Base-by-base conservation (phyloP, 495 filamentous ascomycete species). In the Talaromyces nanjingensis region DNA sequence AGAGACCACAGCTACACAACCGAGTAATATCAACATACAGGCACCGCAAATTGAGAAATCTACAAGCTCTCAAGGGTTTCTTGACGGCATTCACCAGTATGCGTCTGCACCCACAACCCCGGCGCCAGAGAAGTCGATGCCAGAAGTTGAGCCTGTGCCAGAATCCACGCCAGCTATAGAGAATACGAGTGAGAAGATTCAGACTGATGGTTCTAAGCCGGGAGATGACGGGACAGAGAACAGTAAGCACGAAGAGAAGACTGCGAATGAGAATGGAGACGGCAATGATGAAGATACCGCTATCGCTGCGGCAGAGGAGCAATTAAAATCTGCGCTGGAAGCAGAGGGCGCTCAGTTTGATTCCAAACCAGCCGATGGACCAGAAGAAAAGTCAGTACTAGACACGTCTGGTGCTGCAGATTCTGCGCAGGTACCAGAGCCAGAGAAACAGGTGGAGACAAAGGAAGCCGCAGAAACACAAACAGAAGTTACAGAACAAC, bases 41-140 rank as follows among this genome's bases (percentile, higher is more conserved):
- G 18, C 42, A 62, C 25, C 27, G 5, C 16, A 52, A 24, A 25
- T 20, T 29, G 39, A 27, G 27, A 52, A 53, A 37, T 11, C 9
- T 6, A 52, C 60, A 18, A 8, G 54, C 14, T 2, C 42, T 6
- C 49, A 34, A 25, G 61, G 60, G 20, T 72, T 74, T 64, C 63
- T 72, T 20, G 66, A 72, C 63, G 71, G 72, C 39, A 74, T 72
- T 47, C 72, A 73, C 60, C 63, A 73, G 24, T 73, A 73, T 63
- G 73, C 70, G 61, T 65, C 72, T 45, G 66, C 70, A 57, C 66
- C 71, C 33, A 18, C 64, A 39, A 61, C 66, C 5, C 12, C 65
- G 9, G 57, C 49, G 25, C 39, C 64, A 60, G 79, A 83, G 64
- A 81, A 61, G 39, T 45, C 67, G 76, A 71, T 84, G 81, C 65